Evolutionary conservation across 2,329 filamentous ascomycete species (phyloP), one percentile per base, ranked within the genome.

Genomic region (Xylariaceae sp.): DNA sequence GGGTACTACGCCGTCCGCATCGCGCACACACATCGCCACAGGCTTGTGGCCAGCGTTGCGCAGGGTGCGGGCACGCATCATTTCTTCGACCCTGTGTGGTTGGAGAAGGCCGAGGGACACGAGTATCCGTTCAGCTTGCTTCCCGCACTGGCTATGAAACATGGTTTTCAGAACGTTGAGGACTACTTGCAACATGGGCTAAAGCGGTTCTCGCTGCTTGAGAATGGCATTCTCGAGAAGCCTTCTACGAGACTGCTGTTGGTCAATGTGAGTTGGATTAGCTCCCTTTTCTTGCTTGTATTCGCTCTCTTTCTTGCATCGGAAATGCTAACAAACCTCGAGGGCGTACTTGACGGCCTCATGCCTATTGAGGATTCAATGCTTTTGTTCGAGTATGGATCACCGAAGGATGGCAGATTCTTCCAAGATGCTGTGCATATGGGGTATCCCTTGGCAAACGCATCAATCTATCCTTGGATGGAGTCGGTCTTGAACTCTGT

Each of bases 291-390:
- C 31, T 41, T 19, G 3, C 19, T 4, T 27, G 26, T 45, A 6
- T 19, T n/a, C 6, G 8, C 3, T 4, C 6, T 42, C 27, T 44
- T 2, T 49, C 9, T 30, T 39, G 3, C 12, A 30, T 4, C 4
- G 4, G 29, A 37, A 3, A 5, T 52, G 40, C 46, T 59, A 27
- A 57, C 29, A 1, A 32, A 34, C 39, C n/a, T n/a, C 6, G 58
- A 85, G 76, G 84, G 84, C 6, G 80, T 78, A 3, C 73, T 77
- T 51, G 84, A 87, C 61, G 84, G 83, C 0, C 69, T 87, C 44
- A 85, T 86, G 75, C 84, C 84, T 0, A 84, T 87, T 54, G 84
- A 87, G 64, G 84, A 87, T 64, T 84, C 76, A 11, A 79, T 84
- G 71, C 70, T 87, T 50, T 70, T 87, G 51, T 80, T 85, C 60